Conservation (phyloP, 139 green algal species). For the Desmodesmus armatus region DNA sequence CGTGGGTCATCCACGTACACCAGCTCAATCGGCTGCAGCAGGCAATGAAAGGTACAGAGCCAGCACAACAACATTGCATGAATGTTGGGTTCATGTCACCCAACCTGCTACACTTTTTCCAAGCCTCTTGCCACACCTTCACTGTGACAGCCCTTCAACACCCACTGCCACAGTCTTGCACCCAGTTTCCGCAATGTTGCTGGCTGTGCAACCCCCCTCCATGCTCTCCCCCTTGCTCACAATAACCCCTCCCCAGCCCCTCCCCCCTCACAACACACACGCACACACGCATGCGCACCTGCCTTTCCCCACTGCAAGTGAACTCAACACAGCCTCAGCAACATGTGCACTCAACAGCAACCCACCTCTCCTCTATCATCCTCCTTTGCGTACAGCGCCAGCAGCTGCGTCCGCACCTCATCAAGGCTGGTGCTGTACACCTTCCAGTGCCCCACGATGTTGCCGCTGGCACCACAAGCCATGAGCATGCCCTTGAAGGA, state of each 20-base stretch:
- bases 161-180: neutral
- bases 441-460: neutral
- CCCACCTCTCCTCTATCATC: neutral
- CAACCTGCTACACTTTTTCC: neutral
- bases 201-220: too few species aligned
- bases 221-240: too few species aligned
- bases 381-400: neutral
- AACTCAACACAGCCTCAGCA: neutral
- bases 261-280: too few species aligned
- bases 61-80: too few species aligned
- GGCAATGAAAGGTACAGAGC: too few species aligned
- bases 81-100: neutral
- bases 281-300: too few species aligned
- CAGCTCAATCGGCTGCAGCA: neutral
- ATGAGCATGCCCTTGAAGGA: neutral
- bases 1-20: constrained; percentile 1
- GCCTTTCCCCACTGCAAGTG: too few species aligned
- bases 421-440: constrained; percentile 2
- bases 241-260: too few species aligned
- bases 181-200: too few species aligned
- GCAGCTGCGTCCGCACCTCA: neutral
- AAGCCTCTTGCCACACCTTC: neutral
- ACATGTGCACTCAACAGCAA: neutral
- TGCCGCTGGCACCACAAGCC: neutral
- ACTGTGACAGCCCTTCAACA: neutral